Percentiles rank a stretch among this genome's conserved stretches.
Conservation (phyloP, 2,329 filamentous ascomycete species). For the Calonectria fujianensis region DNA sequence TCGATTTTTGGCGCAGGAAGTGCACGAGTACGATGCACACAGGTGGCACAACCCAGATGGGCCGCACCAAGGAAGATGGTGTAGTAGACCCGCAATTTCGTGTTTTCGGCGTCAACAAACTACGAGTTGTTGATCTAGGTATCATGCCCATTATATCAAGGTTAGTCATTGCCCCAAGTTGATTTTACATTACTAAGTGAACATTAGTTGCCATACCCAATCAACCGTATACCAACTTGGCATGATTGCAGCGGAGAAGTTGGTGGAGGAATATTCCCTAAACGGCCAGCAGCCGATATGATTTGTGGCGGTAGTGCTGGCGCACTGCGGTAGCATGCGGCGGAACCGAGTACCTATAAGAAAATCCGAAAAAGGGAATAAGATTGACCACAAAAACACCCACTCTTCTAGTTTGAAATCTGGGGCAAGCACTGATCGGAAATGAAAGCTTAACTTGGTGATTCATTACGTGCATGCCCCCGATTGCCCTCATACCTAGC, state of each 20-base stretch:
- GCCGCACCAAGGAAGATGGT: slow-evolving; percentile 62
- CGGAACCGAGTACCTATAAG: background rate
- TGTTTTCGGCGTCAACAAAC: slow-evolving; percentile 46
- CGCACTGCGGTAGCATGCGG: no score
- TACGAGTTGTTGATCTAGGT: slow-evolving; percentile 50
- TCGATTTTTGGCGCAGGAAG: slow-evolving; percentile 65
- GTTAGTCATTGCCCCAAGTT: background rate
- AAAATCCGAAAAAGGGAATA: background rate
- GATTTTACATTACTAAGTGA: background rate
- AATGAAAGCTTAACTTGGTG: background rate
- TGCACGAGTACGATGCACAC: slow-evolving; percentile 72
- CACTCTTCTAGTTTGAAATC: background rate
- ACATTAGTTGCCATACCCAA: slow-evolving; percentile 69
- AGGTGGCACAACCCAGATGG: slow-evolving; percentile 76
- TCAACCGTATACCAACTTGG: slow-evolving; percentile 73
- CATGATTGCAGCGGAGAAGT: slow-evolving; percentile 68
- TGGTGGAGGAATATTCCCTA: slow-evolving; percentile 44
- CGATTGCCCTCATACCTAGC: background rate
- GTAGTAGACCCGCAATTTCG: slow-evolving; percentile 65
- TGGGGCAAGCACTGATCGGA: background rate
- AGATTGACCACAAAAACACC: background rate
- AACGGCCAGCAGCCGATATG: background rate
- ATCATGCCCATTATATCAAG: slow-evolving; percentile 59
- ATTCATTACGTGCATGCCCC: background rate
- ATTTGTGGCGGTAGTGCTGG: no score